Conservation (phyloP, 257 asterid genomes). For the Plantago ovata region DNA sequence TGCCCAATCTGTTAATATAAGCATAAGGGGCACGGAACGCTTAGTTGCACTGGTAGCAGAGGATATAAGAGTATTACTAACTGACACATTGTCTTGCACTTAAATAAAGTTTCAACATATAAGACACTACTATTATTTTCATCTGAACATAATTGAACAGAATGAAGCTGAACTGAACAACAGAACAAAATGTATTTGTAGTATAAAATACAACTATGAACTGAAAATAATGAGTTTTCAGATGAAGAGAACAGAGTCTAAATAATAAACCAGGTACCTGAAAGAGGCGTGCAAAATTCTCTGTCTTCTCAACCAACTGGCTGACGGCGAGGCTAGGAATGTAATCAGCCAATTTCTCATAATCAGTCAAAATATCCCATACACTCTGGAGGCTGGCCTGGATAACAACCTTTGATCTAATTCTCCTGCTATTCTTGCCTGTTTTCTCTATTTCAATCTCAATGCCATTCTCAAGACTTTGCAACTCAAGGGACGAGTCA, state of each 20-base stretch:
- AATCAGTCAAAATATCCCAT: slow-evolving; percentile 73
- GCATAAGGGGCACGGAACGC: neutral
- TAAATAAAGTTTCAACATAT: no score
- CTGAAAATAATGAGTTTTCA: no score
- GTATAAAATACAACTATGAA: no score
- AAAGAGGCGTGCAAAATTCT: slow-evolving; percentile 64
- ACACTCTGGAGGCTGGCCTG: slow-evolving; percentile 57
- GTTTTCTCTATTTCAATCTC: slow-evolving; percentile 53
- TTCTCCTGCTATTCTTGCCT: slow-evolving; percentile 54
- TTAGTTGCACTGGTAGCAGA: no score
- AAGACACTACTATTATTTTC: no score
- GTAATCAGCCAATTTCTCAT: slow-evolving; percentile 76
- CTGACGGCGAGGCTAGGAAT: slow-evolving; percentile 83
- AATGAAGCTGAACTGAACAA: no score
- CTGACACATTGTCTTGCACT: no score
- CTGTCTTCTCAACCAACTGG: slow-evolving; percentile 63
- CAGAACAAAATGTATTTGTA: no score
- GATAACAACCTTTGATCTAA: slow-evolving; percentile 54
- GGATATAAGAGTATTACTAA: no score
- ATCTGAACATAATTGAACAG: no score
- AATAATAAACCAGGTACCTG: slow-evolving; percentile 46
- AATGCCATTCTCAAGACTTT: slow-evolving; percentile 28
- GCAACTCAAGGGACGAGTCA: slow-evolving; percentile 26
- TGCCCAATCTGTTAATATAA: slow-evolving; percentile 56
- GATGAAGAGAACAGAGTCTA: no score